Evolutionary conservation across 2,329 filamentous ascomycete species (phyloP).

Genomic region (Penicillium sumatraense): DNA sequence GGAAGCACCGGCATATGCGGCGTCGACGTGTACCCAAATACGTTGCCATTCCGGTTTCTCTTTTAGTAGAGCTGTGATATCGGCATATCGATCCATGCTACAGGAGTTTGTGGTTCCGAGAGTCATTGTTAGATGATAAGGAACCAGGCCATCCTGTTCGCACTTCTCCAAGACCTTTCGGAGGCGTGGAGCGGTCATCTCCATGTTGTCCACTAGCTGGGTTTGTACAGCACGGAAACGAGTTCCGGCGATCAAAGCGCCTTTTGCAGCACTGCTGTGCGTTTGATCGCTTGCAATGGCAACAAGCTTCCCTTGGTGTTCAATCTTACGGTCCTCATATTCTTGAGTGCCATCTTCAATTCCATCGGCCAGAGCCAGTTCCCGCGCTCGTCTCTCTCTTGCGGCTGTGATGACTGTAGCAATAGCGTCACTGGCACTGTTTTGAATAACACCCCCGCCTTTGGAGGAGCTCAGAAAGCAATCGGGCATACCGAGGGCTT

Average conservation of each 20-base stretch:
- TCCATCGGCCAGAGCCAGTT: constrained; percentile 58
- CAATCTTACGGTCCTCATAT: constrained; percentile 70
- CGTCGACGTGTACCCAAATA: constrained; percentile 93
- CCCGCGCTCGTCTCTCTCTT: constrained; percentile 74
- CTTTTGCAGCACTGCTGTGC: constrained; percentile 86
- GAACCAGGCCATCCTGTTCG: constrained; percentile 71
- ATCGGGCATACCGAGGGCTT: constrained; percentile 72
- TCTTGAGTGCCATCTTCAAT: constrained; percentile 55
- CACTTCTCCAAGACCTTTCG: constrained; percentile 67
- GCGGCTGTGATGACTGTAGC: constrained; percentile 87
- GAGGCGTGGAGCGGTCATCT: constrained; percentile 70
- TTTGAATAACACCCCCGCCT: constrained; percentile 93
- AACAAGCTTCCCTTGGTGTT: constrained; percentile 72
- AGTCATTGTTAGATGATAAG: constrained; percentile 84
- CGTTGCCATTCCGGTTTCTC: constrained; percentile 55
- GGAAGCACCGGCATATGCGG: constrained; percentile 86
- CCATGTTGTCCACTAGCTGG: constrained; percentile 65
- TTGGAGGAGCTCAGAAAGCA: constrained; percentile 74
- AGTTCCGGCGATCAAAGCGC: constrained; percentile 83
- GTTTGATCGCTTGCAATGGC: constrained; percentile 78
- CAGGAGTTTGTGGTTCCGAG: constrained; percentile 89
- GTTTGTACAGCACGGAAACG: constrained; percentile 74
- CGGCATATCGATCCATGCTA: constrained; percentile 79
- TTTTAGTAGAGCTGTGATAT: constrained; percentile 63
- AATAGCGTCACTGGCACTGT: constrained; percentile 84